Evolutionary conservation across 163 green algal genomes (phyloP), one percentile per base, ranked within the genome.

Genomic region (Chlorella variabilis): DNA sequence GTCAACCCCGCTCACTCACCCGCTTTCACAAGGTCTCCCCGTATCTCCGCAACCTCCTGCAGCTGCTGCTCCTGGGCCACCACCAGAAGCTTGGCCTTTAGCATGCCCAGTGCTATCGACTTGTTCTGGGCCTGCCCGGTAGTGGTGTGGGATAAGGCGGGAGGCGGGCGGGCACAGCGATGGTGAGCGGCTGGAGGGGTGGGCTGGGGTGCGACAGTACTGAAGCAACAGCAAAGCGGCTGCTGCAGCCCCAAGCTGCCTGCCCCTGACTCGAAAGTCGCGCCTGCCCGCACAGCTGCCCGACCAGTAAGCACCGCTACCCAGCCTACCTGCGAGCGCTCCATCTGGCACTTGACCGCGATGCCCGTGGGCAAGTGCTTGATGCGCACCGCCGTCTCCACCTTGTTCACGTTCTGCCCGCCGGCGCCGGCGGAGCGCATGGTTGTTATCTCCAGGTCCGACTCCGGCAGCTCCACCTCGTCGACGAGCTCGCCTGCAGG

Each of bases 321-420:
- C n/a, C n/a, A n/a, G n/a, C n/a, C n/a, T n/a, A 84, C 39, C 87
- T 99, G 97, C 2, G 87, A 93, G n/a, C 97, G 90, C 74, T 98
- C 87, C 49, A 94, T 81, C 34, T 94, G 91, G 91, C 94, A 98
- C 59, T 91, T 92, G 5, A 98, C 94, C 4, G 90, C 77, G 21
- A 99, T 86, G 15, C 95, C 97, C 0, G 95, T 99, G 27, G 97
- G 97, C 0, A 97, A 61, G 92, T 99, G 97, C 78, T 88, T 88
- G 25, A 99, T 92, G 15, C 97, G 92, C 68, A 99, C 97, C 21
- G 93, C 97, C 70, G 94, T 92, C 81, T 91, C 79, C 71, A 95
- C 92, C 87, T 98, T 98, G 90, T 98, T 98, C 13, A 98, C 95
- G 86, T 98, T 97, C 89, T 99, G 97, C 8, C 97, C 97, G 9